Base-by-base conservation (phyloP, 139 green algal species). In the Chlorella sorokiniana region DNA sequence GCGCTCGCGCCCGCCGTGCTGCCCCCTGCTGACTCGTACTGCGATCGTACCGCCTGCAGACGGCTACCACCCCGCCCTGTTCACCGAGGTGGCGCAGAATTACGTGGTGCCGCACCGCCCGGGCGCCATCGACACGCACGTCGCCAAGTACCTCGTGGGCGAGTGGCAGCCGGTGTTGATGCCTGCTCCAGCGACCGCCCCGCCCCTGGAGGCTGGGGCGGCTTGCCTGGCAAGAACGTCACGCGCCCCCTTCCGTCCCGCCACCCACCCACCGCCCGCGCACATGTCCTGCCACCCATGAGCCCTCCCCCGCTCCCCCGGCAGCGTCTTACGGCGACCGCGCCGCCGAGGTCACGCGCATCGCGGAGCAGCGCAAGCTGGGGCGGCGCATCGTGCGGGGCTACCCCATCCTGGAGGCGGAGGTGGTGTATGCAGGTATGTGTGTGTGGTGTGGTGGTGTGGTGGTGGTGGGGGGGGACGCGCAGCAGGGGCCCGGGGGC, bases 381-480 rank as follows among this genome's bases (percentile, higher is more conserved):
- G 92, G 89, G 11, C 75, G 85, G 76, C 89, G 90, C 42, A 91
- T 99, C 37, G 93, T 95, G 45, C 86, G 89, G 8, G 94, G 94
- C 3, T 95, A 98, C 82, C 95, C 96, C 11, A 86, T 96, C 48
- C 79, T 99, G 16, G 95, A 99, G 88, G 97, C 97, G 7, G 97
- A 99, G 91, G 96, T 98, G 35, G 40, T 92, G 31, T 94, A 93
- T 52, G 85, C 85, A 25, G 67, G 77, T 82, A 14, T 1, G 76
- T 16, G 3, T 20, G 10, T 68, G 61, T 4, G 16, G 18, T 65
- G 23, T 31, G 16, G 22, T 29, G 18, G 23, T 10, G 56, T 16
- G 48, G 48, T n/a, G n/a, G n/a, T n/a, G n/a, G n/a, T n/a, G n/a
- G n/a, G n/a, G n/a, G n/a, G n/a, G n/a, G n/a, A n/a, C n/a, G n/a